Conservation (phyloP, 2,329 filamentous ascomycete species). For the Calonectria hawksworthii region DNA sequence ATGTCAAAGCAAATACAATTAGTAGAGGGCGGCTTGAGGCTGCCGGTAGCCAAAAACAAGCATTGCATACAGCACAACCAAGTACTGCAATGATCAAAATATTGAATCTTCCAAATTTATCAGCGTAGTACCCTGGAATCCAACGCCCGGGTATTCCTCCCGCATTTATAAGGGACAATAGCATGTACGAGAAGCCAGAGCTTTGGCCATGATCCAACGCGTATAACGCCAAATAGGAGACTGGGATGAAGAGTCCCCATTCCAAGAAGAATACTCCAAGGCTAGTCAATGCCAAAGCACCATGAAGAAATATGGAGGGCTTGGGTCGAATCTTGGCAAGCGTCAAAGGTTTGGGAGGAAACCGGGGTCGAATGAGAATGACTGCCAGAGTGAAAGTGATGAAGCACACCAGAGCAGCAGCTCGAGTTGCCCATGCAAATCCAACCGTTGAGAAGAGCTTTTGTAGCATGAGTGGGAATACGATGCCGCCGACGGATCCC, state of each 20-base stretch:
- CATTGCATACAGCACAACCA: constrained; percentile 61
- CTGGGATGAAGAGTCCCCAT: constrained; percentile 78
- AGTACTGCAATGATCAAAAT: constrained; percentile 75
- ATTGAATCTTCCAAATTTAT: constrained; percentile 83
- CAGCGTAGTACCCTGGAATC: constrained; percentile 79
- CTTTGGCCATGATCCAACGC: constrained; percentile 39
- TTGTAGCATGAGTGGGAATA: constrained; percentile 23
- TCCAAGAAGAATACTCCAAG: constrained; percentile 75
- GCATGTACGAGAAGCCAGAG: constrained; percentile 74
- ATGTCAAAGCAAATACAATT: constrained; percentile 71
- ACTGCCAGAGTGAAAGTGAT: not conserved
- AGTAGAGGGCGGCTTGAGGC: constrained; percentile 56
- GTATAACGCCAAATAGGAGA: constrained; percentile 82
- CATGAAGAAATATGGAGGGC: not conserved
- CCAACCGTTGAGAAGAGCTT: constrained; percentile 14
- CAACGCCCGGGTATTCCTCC: constrained; percentile 81
- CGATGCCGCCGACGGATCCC: constrained; percentile 15
- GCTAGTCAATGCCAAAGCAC: constrained; percentile 70
- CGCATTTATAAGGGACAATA: constrained; percentile 82
- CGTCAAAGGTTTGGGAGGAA: constrained; percentile 8
- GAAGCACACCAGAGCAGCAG: constrained; percentile 6
- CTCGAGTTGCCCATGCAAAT: constrained; percentile 15
- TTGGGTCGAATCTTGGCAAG: constrained; percentile 14
- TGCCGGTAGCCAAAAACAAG: constrained; percentile 77
- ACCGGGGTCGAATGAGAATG: not conserved